phyloP scores from a whole-genome alignment of 768 basidiomycete genomes.

The Tulasnella sp. region DNA sequence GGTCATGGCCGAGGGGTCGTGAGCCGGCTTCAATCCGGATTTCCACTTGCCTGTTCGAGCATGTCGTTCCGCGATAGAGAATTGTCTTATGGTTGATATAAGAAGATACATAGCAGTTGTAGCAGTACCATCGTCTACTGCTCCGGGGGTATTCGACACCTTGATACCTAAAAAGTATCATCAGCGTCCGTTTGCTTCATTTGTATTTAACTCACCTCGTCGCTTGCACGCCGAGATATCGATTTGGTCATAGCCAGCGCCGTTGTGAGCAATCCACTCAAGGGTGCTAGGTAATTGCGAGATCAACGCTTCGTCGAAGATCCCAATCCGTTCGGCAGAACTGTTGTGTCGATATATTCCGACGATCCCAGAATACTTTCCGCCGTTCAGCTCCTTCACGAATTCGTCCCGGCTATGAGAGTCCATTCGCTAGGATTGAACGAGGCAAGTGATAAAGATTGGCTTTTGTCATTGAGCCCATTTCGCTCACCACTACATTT shows the following conservation, averaged over 20 bases:
- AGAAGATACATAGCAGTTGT: constrained; percentile 77
- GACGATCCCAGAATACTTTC: constrained; percentile 58
- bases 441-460: not conserved
- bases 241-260: constrained; percentile 85
- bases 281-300: constrained; percentile 49
- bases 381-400: constrained; percentile 48
- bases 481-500: constrained; percentile 55
- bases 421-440: constrained; percentile 35
- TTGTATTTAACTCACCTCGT: constrained; percentile 35
- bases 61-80: constrained; percentile 45
- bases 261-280: constrained; percentile 85
- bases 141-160: constrained; percentile 80
- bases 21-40: constrained; percentile 31
- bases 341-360: constrained; percentile 71
- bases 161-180: constrained; percentile 41
- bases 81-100: constrained; percentile 65
- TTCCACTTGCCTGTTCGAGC: constrained; percentile 45
- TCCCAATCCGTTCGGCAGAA: constrained; percentile 51
- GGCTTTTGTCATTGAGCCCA: no score
- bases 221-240: constrained; percentile 61
- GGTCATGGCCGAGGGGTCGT: constrained; percentile 55
- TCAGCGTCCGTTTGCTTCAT: not conserved
- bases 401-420: constrained; percentile 56
- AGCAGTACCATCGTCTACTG: constrained; percentile 84
- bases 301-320: constrained; percentile 71